Conservation (phyloP, 345 rosid genomes). For the Bretschneidera sinensis region DNA sequence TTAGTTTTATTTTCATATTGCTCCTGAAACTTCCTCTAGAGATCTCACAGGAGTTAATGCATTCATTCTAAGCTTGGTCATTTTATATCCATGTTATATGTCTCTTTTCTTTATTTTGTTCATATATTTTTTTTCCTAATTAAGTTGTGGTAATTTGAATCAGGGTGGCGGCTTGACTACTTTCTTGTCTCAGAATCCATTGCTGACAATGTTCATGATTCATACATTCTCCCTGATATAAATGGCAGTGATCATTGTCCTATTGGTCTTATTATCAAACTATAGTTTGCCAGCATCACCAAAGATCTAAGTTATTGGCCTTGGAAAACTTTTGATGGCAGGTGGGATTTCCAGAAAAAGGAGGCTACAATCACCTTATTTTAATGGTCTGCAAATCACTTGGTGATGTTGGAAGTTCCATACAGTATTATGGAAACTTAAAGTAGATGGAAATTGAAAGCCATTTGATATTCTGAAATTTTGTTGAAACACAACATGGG, state of each 20-base stretch:
- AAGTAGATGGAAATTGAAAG: neutral
- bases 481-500: neutral
- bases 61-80: too few relatives aligned
- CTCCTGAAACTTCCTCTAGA: too few relatives aligned
- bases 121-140: too few relatives aligned
- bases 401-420: neutral
- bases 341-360: too few relatives aligned
- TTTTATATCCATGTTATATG: too few relatives aligned
- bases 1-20: too few relatives aligned
- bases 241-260: conserved; percentile 92
- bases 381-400: neutral
- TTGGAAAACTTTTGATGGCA: neutral
- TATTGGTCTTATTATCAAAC: conserved; percentile 66
- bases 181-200: conserved; percentile 83
- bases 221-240: conserved; percentile 83
- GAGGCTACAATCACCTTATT: neutral
- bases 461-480: neutral
- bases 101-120: neutral
- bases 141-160: conserved; percentile 11
- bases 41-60: too few relatives aligned
- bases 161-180: conserved; percentile 99
- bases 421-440: neutral
- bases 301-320: too few relatives aligned
- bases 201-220: conserved; percentile 70
- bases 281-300: conserved; percentile 4